Conservation (phyloP, 176 grass and related monocot species). For the Hordeum vulgare region MorexV3_pseudomolecules_assembly NC_058521.1:80514996-80515495, state of each 20-base stretch:
- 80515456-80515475: background rate
- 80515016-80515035: slow-evolving; percentile 50
- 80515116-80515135: background rate
- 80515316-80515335: slow-evolving; percentile 41
- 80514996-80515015: slow-evolving; percentile 2
- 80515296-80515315: slow-evolving; percentile 79
- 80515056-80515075: slow-evolving; percentile 9
- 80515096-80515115: slow-evolving; percentile 65
- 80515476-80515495: background rate
- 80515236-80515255: slow-evolving; percentile 70
- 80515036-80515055: slow-evolving; percentile 35
- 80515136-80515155: background rate
- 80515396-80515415: background rate
- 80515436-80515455: slow-evolving; percentile 2
- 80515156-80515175: background rate
- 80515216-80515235: slow-evolving; percentile 91
- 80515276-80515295: slow-evolving; percentile 78
- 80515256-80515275: slow-evolving; percentile 90
- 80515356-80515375: background rate
- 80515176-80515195: slow-evolving; percentile 17
- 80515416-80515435: background rate
- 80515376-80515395: background rate
- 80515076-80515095: slow-evolving; percentile 82
- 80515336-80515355: background rate
- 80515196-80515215: slow-evolving; percentile 43